Conservation (phyloP, 176 grass and related monocot genomes). For the Cenchrus americanus region DNA sequence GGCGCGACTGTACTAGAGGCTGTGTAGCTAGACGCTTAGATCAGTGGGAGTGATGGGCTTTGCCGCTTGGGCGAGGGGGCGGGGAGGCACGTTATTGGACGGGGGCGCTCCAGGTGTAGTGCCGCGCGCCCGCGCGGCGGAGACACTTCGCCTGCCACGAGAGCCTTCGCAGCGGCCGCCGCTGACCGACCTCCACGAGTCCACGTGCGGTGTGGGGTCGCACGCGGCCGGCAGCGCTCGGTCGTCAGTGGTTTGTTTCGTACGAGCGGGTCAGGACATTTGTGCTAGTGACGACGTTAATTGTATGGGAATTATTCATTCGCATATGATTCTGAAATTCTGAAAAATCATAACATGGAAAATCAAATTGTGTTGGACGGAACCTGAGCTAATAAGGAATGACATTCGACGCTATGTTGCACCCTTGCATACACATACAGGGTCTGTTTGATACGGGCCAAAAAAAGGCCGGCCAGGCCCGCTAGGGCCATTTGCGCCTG, state of each 20-base stretch:
- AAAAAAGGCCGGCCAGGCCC: no score
- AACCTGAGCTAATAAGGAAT: no score
- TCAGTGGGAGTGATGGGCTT: neutral
- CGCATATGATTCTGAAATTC: no score
- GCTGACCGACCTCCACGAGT: constrained; percentile 28
- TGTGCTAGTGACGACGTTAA: no score
- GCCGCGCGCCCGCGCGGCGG: neutral
- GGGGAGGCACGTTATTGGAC: constrained; percentile 44
- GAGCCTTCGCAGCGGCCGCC: constrained; percentile 27
- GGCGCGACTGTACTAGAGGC: neutral
- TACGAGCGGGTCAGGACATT: no score
- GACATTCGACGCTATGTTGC: no score
- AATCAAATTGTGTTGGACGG: no score
- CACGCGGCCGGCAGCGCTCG: neutral
- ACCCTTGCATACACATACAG: no score
- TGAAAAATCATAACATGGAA: no score
- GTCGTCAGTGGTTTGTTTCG: neutral
- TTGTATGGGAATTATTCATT: no score
- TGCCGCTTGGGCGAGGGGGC: neutral
- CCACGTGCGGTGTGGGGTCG: neutral
- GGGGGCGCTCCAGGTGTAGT: constrained; percentile 41
- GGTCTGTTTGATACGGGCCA: no score
- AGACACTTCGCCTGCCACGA: constrained; percentile 45
- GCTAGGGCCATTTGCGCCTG: no score
- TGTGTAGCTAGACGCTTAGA: neutral